Conservation (phyloP, 306 rosid species). For the Begonia masoniana region DNA sequence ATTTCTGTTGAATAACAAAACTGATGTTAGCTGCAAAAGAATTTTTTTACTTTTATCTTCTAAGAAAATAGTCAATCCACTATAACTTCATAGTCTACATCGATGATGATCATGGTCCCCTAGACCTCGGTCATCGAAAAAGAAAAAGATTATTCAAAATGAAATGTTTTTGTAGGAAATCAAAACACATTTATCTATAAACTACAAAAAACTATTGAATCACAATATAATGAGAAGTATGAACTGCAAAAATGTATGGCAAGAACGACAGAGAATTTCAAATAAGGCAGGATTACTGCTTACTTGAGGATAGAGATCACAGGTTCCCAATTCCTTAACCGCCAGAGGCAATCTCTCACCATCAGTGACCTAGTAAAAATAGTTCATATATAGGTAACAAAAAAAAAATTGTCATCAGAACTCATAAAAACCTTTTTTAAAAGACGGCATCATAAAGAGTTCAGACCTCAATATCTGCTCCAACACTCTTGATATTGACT, state of each 20-base stretch:
- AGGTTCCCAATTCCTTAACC: conserved; percentile 92
- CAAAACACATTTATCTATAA: too few species aligned
- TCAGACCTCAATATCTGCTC: conserved; percentile 77
- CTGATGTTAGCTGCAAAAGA: too few species aligned
- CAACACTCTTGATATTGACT: conserved; percentile 84
- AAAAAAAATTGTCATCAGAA: neutral
- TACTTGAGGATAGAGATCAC: conserved; percentile 98
- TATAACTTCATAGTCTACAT: too few species aligned
- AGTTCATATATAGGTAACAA: neutral
- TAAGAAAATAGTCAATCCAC: too few species aligned
- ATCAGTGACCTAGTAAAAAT: conserved; percentile 51
- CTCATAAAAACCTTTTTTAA: neutral
- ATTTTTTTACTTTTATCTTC: too few species aligned
- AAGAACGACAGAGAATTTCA: neutral
- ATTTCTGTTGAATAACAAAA: too few species aligned
- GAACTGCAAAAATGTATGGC: neutral
- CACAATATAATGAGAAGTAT: too few species aligned
- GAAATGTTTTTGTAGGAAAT: too few species aligned
- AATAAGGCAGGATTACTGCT: conserved; percentile 3
- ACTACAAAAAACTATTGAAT: too few species aligned
- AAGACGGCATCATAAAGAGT: conserved; percentile 6
- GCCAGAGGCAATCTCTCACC: conserved; percentile 95
- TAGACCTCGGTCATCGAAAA: too few species aligned
- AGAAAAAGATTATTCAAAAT: too few species aligned
- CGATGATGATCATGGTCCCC: too few species aligned